Conservation (phyloP, 257 asterid genomes). For the Ilex asprella region DNA sequence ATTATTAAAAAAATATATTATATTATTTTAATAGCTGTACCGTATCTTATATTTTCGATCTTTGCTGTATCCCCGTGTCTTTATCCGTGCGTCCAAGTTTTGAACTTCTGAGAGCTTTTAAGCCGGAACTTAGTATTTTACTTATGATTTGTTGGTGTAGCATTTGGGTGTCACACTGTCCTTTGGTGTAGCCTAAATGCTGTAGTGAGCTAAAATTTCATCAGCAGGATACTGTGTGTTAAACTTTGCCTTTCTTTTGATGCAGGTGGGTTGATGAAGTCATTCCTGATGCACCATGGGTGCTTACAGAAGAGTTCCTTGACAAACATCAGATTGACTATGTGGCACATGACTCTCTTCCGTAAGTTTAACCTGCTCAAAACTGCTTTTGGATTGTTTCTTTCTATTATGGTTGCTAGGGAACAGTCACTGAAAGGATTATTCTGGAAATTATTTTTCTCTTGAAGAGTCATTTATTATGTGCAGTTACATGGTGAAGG, state of each 20-base stretch:
- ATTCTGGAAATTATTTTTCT: background rate
- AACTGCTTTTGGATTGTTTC: background rate
- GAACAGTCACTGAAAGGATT: no score
- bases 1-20: no score
- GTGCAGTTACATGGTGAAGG: no score
- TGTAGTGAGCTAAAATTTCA: no score
- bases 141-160: background rate
- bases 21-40: no score
- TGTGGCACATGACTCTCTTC: slow-evolving; percentile 96
- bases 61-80: no score
- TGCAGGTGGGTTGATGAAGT: slow-evolving; percentile 99
- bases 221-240: background rate
- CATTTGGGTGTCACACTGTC: background rate
- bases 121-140: background rate
- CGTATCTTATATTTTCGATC: no score
- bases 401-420: background rate
- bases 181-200: background rate
- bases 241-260: slow-evolving; percentile 3
- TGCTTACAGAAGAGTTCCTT: slow-evolving; percentile 77
- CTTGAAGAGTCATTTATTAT: background rate
- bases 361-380: slow-evolving; percentile 50
- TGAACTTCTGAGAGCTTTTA: no score
- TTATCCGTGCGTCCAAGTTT: no score
- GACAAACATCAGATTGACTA: slow-evolving; percentile 78
- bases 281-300: slow-evolving; percentile 98